A percentile compares a stretch with the other conserved stretches of the same genome.
Conservation (phyloP, 768 basidiomycete species). For the Serendipita sp. region DNA sequence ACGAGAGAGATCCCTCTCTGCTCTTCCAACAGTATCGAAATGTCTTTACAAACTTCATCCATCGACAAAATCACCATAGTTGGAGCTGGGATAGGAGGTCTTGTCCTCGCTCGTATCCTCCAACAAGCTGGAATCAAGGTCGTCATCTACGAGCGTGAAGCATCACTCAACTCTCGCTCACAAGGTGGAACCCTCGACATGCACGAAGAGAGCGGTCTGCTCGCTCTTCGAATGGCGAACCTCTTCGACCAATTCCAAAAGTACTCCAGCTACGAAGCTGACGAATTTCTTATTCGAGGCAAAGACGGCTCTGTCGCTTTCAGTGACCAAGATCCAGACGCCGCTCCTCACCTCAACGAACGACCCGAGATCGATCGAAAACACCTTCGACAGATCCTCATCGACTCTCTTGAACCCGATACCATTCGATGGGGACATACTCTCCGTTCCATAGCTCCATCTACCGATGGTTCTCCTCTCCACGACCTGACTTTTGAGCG, state of each 20-base stretch:
- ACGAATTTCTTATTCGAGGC: constrained; percentile 13
- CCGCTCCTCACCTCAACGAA: not conserved
- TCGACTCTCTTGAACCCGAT: constrained; percentile 9
- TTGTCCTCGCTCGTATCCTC: constrained; percentile 17
- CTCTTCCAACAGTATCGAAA: too few species aligned
- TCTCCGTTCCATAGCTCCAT: not conserved
- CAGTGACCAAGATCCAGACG: not conserved
- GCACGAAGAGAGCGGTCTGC: constrained; percentile 16
- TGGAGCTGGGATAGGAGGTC: constrained; percentile 18
- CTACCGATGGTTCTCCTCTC: not conserved
- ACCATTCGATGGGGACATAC: constrained; percentile 8
- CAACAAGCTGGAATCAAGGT: constrained; percentile 12
- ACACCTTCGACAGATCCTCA: constrained; percentile 10
- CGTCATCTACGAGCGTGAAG: constrained; percentile 16
- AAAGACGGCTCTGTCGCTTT: not conserved
- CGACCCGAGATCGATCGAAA: not conserved
- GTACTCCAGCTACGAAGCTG: constrained; percentile 12
- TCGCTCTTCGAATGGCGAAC: constrained; percentile 13
- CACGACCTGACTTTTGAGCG: not conserved
- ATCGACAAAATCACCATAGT: constrained; percentile 12
- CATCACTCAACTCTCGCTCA: constrained; percentile 6
- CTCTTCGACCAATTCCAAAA: constrained; percentile 14
- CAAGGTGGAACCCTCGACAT: constrained; percentile 19
- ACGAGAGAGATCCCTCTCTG: too few species aligned
- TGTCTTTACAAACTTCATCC: too few species aligned